A percentile compares a stretch with the other conserved stretches of the same genome.
Conservation (phyloP, 805 yeast species). For the Lipomyces orientalis region DNA sequence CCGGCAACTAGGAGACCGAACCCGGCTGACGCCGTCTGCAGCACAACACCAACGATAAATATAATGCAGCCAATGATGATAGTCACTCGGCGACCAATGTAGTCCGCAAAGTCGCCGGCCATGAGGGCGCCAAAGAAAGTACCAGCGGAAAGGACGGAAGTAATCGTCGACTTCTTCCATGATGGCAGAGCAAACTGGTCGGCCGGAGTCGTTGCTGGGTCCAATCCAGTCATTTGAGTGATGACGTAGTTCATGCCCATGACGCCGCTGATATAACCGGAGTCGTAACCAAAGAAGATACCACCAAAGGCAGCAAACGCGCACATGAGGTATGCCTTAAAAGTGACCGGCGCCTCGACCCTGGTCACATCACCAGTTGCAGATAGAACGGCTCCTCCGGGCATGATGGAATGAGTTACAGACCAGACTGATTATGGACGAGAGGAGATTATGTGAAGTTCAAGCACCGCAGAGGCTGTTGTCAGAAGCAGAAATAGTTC, state of each 20-base stretch:
- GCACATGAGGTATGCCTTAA: constrained; percentile 68
- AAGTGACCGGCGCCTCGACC: constrained; percentile 22
- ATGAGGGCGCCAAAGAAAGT: constrained; percentile 78
- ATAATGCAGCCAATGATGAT: constrained; percentile 73
- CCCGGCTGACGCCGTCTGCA: constrained; percentile 78
- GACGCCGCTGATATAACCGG: constrained; percentile 81
- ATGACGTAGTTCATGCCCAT: constrained; percentile 75
- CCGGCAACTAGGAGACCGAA: constrained; percentile 85
- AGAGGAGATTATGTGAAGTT: background rate
- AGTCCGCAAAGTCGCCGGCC: constrained; percentile 83
- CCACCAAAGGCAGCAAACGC: constrained; percentile 89
- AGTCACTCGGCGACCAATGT: constrained; percentile 81
- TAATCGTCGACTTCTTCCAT: constrained; percentile 62
- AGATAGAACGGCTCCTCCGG: constrained; percentile 13
- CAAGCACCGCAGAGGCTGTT: background rate
- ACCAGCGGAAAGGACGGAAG: constrained; percentile 92
- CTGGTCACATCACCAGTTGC: constrained; percentile 5
- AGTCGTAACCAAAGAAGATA: constrained; percentile 85
- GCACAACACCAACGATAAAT: constrained; percentile 79
- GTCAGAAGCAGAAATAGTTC: background rate
- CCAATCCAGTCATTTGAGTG: constrained; percentile 54
- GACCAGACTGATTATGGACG: background rate
- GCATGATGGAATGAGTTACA: constrained; percentile 3
- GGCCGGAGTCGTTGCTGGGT: constrained; percentile 16
- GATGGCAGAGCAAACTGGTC: constrained; percentile 16